Conservation (phyloP, 169 alveolate genomes). For the Plasmodium malariae region DNA sequence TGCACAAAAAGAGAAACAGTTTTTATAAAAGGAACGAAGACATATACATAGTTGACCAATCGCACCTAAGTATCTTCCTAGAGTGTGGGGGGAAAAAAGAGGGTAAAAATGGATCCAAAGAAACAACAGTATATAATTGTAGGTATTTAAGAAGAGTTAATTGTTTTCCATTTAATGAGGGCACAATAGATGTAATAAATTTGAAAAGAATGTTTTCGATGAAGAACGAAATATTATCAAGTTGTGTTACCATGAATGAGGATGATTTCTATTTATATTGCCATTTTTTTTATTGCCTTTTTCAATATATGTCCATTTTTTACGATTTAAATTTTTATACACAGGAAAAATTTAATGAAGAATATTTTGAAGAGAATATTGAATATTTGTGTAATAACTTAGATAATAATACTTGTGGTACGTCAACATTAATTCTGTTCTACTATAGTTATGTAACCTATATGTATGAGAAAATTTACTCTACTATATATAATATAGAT, state of each 20-base stretch:
- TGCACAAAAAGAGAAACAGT: neutral
- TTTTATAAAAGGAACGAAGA: neutral
- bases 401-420: neutral
- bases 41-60: neutral
- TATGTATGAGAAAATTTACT: constrained; percentile 7
- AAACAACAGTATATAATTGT: neutral
- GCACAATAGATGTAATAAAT: constrained; percentile 4
- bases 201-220: neutral
- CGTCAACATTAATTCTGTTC: neutral
- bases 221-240: neutral
- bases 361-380: constrained; percentile 31
- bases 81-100: neutral
- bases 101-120: neutral
- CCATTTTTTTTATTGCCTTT: constrained; percentile 26
- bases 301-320: constrained; percentile 5
- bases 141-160: neutral
- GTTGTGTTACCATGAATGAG: neutral
- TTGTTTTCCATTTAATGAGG: no score
- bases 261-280: constrained; percentile 7
- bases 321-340: constrained; percentile 37
- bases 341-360: neutral
- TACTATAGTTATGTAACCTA: constrained; percentile 22
- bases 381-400: neutral
- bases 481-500: constrained; percentile 25
- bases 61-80: neutral